Percentiles rank a stretch among this genome's conserved stretches.
Evolutionary conservation across 371 early-diverging fungal species (phyloP).

Genomic region (Apophysomyces elegans): DNA sequence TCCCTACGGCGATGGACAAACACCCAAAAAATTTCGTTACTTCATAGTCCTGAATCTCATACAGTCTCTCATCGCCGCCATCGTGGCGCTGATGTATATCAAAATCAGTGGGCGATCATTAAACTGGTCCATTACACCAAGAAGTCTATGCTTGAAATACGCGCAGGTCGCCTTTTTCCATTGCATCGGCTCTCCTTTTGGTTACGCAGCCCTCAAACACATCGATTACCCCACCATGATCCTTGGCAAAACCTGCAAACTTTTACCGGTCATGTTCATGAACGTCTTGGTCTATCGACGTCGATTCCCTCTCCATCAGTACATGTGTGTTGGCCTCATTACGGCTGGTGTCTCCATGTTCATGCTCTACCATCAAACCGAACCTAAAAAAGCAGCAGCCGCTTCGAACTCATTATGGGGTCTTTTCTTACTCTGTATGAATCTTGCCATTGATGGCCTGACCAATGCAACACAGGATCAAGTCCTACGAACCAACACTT

Average conservation of each 20-base stretch:
- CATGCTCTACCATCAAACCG: constrained; percentile 81
- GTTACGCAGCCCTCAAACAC: constrained; percentile 90
- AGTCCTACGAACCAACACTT: constrained; percentile 77
- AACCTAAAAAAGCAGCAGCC: constrained; percentile 47
- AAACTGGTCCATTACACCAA: constrained; percentile 41
- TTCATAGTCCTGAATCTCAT: constrained; percentile 89
- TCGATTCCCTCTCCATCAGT: constrained; percentile 83
- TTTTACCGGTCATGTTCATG: constrained; percentile 96
- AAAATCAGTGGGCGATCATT: constrained; percentile 48
- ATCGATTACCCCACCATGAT: constrained; percentile 98
- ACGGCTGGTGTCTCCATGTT: constrained; percentile 92
- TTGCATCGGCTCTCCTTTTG: constrained; percentile 89
- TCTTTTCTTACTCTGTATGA: constrained; percentile 79
- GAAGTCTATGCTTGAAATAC: constrained; percentile 59
- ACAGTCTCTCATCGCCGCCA: constrained; percentile 80
- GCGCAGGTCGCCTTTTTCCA: constrained; percentile 77
- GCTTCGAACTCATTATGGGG: constrained; percentile 73
- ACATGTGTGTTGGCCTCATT: constrained; percentile 82
- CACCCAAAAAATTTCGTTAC: constrained; percentile 76
- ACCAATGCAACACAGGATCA: constrained; percentile 98
- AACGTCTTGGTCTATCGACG: constrained; percentile 90
- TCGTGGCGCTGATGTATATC: constrained; percentile 79
- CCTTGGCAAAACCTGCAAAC: constrained; percentile 97
- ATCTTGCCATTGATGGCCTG: constrained; percentile 91
- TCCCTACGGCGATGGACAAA: constrained; percentile 66